phyloP scores from a whole-genome alignment of 2,329 filamentous ascomycete species.

The Phialophora verrucosa region DNA sequence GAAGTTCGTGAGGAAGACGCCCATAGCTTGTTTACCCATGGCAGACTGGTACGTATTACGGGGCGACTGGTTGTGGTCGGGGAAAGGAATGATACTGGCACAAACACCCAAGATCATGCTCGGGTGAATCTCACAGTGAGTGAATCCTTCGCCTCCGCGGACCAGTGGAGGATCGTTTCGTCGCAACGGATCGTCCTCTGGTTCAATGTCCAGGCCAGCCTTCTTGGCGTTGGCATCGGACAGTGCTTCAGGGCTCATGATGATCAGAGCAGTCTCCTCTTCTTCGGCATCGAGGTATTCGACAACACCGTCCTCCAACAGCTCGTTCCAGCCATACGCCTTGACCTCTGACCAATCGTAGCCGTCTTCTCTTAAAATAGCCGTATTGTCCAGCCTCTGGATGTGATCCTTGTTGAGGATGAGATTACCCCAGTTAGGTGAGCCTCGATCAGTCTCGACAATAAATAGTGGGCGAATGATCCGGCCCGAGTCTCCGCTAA shows the following conservation, averaged over 20 bases:
- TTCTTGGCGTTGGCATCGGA: constrained; percentile 76
- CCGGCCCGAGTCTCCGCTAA: constrained; percentile 95
- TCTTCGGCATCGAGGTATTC: constrained; percentile 98
- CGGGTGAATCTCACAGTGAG: constrained; percentile 98
- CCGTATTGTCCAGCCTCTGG: constrained; percentile 66
- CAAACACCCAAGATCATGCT: constrained; percentile 99
- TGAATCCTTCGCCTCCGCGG: constrained; percentile 87
- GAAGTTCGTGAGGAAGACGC: constrained; percentile 97
- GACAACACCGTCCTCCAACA: constrained; percentile 82
- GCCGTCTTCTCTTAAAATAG: constrained; percentile 63
- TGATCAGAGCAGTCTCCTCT: constrained; percentile 98
- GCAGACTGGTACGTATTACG: constrained; percentile 99
- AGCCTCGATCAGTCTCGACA: constrained; percentile 81
- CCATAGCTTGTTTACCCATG: constrained; percentile 99
- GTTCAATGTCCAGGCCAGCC: constrained; percentile 67
- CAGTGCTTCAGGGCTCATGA: constrained; percentile 96
- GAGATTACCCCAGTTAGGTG: constrained; percentile 75
- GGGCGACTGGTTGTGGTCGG: constrained; percentile 96
- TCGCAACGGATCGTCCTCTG: constrained; percentile 75
- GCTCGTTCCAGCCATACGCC: constrained; percentile 87
- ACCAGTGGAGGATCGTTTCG: constrained; percentile 89
- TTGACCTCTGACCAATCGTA: constrained; percentile 45
- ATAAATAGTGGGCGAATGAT: constrained; percentile 94
- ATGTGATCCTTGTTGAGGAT: constrained; percentile 87
- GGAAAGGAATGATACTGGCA: constrained; percentile 99